These are phyloP conservation scores for Suhomyces bokatorum DNA, from an alignment of 1,139 yeast species.

Conservation along the genomic window DNA sequence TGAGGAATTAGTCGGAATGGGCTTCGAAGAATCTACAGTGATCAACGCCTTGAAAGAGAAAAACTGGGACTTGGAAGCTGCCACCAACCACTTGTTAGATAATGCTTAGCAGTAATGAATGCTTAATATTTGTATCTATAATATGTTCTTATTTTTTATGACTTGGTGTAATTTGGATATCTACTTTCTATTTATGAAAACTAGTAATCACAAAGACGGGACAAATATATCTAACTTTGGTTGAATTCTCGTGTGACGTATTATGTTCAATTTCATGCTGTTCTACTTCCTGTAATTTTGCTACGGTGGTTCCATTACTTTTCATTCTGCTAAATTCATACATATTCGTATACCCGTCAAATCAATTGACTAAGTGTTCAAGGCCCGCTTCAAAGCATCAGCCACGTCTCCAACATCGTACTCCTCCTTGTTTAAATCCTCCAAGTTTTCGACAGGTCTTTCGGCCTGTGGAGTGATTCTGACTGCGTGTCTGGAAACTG, in stretches of 20 bases:
- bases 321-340: background rate
- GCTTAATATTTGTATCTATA: background rate
- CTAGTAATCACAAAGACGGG: too few relatives aligned
- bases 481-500: slow-evolving; percentile 45
- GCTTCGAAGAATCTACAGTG: slow-evolving; percentile 70
- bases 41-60: slow-evolving; percentile 65
- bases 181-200: too few relatives aligned
- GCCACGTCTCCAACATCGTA: slow-evolving; percentile 41
- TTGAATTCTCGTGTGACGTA: too few relatives aligned
- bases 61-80: slow-evolving; percentile 77
- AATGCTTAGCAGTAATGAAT: slow-evolving; percentile 38
- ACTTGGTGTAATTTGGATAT: background rate
- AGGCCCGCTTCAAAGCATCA: slow-evolving; percentile 30
- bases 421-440: slow-evolving; percentile 36
- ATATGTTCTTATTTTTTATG: background rate
- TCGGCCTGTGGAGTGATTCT: slow-evolving; percentile 52
- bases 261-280: too few relatives aligned
- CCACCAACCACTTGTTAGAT: slow-evolving; percentile 81
- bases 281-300: too few relatives aligned
- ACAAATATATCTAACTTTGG: too few relatives aligned
- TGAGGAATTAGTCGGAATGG: slow-evolving; percentile 86
- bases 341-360: background rate
- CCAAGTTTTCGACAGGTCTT: slow-evolving; percentile 41
- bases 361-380: slow-evolving; percentile 6
- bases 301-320: too few relatives aligned